Base-by-base conservation (phyloP, 805 yeast genomes). In the Saturnispora serradocipensis region DNA sequence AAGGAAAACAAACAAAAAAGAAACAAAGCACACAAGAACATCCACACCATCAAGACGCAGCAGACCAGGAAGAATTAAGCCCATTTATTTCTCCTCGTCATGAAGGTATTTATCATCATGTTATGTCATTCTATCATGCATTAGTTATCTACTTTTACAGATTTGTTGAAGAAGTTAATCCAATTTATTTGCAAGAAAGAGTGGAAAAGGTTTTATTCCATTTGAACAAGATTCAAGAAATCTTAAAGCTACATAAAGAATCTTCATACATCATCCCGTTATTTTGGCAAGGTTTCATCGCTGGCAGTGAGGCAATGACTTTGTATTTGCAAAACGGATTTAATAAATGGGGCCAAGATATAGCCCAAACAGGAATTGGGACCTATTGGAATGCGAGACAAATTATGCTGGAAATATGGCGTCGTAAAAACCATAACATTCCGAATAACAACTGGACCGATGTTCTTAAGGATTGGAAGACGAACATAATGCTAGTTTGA, bases 281-380 rank as follows among this genome's bases (percentile, higher is more conserved):
- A 34, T 81, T 87, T 59, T 88, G 96, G 93, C 91, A 86, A 61
- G 95, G 93, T 0, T 88, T 88, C 58, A 83, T 88, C 43, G 89
- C 91, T 1, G 96, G 95, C 0, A 84, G 93, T 60, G 88, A 86
- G 55, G 84, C 89, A 10, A 75, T 78, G 53, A 78, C 82, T 5
- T 58, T 66, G 1, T 72, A 71, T 35, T 66, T 82, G 36, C 91
- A 86, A 56, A 67, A 74, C 53, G 82, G 88, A 42, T 87, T 79
- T 67, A 82, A 80, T 60, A 71, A 73, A 53, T 88, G 95, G 95
- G 82, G 82, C 10, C 80, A 78, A n/a, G 78, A 78, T 53, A 78
- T 79, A 44, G 75, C 81, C 5, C 67, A 67, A 43, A 73, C 75
- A 13, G 86, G 86, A 13, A 72, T 81, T 56, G 95, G 95, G 0